These are phyloP conservation scores for Aspergillus alliaceus DNA, from an alignment of 2,329 filamentous ascomycete genomes.

Conservation along the genomic window DNA sequence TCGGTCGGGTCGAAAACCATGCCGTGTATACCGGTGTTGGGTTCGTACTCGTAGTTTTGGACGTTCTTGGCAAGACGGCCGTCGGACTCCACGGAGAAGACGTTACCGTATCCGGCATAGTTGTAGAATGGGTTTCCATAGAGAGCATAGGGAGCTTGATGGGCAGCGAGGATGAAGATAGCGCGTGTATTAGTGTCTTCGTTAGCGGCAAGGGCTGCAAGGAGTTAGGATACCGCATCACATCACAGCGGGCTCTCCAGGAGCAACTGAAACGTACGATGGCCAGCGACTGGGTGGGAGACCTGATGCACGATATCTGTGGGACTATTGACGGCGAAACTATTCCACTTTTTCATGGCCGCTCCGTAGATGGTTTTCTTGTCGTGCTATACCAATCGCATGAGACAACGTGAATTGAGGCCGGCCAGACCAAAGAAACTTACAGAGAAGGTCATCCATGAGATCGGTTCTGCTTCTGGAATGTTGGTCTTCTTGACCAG, in stretches of 20 bases:
- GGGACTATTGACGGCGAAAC: constrained; percentile 73
- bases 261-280: constrained; percentile 56
- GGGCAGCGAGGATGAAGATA: constrained; percentile 82
- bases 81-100: constrained; percentile 51
- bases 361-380: constrained; percentile 86
- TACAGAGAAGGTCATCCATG: constrained; percentile 90
- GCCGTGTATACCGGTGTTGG: constrained; percentile 50
- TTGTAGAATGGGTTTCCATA: constrained; percentile 92
- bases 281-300: constrained; percentile 73
- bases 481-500: constrained; percentile 80
- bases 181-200: constrained; percentile 78
- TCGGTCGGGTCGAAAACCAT: constrained; percentile 49
- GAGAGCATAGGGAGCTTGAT: constrained; percentile 74
- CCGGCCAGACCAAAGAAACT: constrained; percentile 31
- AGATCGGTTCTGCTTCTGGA: constrained; percentile 80
- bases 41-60: constrained; percentile 48
- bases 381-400: constrained; percentile 57
- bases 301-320: constrained; percentile 73
- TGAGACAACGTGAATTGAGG: not conserved
- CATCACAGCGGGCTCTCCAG: not conserved
- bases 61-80: constrained; percentile 44
- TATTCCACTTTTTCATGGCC: constrained; percentile 92
- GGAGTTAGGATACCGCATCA: constrained; percentile 2
- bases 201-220: constrained; percentile 64
- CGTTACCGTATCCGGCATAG: constrained; percentile 76